Percentiles rank a stretch among this genome's conserved stretches.
Conservation (phyloP, 805 yeast genomes). For the Pichia phayaonensis region DNA sequence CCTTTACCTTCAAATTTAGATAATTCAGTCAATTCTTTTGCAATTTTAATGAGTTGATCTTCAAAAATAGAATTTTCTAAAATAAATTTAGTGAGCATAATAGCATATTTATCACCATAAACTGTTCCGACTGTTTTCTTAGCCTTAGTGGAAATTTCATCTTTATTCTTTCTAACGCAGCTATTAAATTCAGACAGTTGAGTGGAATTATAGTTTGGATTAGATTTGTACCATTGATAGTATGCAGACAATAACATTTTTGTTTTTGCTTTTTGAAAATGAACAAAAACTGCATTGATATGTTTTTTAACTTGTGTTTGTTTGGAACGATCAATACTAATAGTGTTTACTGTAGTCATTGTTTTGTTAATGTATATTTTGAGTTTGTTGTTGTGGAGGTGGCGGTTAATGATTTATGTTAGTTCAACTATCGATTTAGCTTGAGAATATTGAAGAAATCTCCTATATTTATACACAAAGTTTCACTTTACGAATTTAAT, state of each 20-base stretch:
- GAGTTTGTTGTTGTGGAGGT: neutral
- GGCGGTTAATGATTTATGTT: neutral
- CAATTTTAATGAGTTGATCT: neutral
- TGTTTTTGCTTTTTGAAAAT: constrained; percentile 20
- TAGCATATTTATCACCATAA: constrained; percentile 10
- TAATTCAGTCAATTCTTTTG: constrained; percentile 1
- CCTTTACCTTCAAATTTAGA: constrained; percentile 6
- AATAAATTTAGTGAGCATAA: constrained; percentile 4
- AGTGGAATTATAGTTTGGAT: constrained; percentile 1
- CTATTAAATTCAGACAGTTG: constrained; percentile 2
- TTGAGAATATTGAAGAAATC: neutral
- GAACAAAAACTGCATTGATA: constrained; percentile 14
- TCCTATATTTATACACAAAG: neutral
- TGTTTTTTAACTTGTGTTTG: constrained; percentile 12
- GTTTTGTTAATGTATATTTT: neutral
- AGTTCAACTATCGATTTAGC: too few species aligned
- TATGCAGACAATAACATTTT: constrained; percentile 15
- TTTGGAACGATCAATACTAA: constrained; percentile 11
- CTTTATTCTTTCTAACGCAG: neutral
- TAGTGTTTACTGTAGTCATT: neutral
- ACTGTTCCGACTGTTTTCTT: neutral
- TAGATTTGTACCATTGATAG: constrained; percentile 14
- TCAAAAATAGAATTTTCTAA: neutral
- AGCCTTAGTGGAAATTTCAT: neutral
- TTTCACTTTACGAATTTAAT: too few species aligned